Evolutionary conservation across 2,329 filamentous ascomycete species (phyloP).

Genomic region (Trichoderma semiorbis): DNA sequence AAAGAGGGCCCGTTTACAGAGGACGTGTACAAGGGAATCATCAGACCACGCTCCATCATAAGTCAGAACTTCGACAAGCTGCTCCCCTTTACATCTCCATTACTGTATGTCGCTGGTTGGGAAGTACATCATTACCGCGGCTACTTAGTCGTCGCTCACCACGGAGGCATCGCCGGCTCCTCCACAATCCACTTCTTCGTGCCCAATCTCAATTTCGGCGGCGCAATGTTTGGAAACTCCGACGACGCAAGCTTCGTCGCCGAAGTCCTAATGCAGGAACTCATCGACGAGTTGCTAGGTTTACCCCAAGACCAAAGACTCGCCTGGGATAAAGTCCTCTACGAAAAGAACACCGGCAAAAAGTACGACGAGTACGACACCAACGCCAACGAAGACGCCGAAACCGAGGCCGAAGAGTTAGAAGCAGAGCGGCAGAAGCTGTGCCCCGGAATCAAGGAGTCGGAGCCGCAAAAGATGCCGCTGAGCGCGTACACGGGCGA

Average conservation of each 20-base stretch:
- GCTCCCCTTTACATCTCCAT: slow-evolving; percentile 15
- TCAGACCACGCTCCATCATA: slow-evolving; percentile 21
- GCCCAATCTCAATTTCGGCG: slow-evolving; percentile 26
- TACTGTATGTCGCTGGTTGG: slow-evolving; percentile 25
- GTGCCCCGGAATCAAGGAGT: background rate
- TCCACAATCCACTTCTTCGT: slow-evolving; percentile 28
- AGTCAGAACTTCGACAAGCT: slow-evolving; percentile 18
- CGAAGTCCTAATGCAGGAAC: slow-evolving; percentile 21
- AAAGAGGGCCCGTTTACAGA: slow-evolving; percentile 25
- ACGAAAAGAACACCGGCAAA: background rate
- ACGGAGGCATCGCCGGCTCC: slow-evolving; percentile 27
- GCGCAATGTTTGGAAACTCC: slow-evolving; percentile 27
- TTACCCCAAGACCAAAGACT: background rate
- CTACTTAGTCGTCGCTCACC: slow-evolving; percentile 26
- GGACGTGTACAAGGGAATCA: slow-evolving; percentile 24
- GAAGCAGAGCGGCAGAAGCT: background rate
- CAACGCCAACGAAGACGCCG: background rate
- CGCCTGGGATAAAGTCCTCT: background rate
- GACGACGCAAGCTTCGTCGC: slow-evolving; percentile 19
- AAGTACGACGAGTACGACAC: background rate
- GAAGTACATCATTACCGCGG: slow-evolving; percentile 25
- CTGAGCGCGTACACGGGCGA: slow-evolving; percentile 23
- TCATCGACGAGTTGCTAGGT: slow-evolving; percentile 23
- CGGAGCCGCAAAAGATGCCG: background rate
- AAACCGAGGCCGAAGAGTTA: background rate